These are phyloP conservation scores for Dimargaris cristalligena DNA, from an alignment of 192 early-diverging fungal species.

Conservation along the genomic window DNA sequence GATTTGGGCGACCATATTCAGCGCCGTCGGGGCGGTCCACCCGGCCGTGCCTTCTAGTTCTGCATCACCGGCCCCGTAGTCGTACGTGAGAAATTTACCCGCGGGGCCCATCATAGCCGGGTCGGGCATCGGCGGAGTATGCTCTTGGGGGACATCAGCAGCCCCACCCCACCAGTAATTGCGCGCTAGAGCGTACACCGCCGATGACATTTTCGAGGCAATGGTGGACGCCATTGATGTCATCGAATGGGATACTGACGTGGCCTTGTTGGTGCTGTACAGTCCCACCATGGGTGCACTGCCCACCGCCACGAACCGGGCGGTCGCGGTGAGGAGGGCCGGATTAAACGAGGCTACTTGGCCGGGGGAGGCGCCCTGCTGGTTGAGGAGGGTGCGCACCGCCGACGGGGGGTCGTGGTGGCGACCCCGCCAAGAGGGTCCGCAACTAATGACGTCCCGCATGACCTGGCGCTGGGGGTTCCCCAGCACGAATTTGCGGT, in stretches of 20 bases:
- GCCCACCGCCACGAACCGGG: constrained; percentile 36
- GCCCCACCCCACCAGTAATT: constrained; percentile 31
- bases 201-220: constrained; percentile 29
- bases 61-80: constrained; percentile 13
- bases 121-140: constrained; percentile 13
- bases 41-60: constrained; percentile 17
- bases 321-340: constrained; percentile 19
- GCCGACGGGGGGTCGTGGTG: constrained; percentile 4
- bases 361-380: neutral
- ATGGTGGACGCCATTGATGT: constrained; percentile 31
- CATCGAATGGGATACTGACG: constrained; percentile 30
- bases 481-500: constrained; percentile 3
- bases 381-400: neutral
- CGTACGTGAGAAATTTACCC: constrained; percentile 14
- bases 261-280: constrained; percentile 31
- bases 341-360: constrained; percentile 3
- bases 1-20: constrained; percentile 32
- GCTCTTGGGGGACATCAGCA: neutral
- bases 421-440: constrained; percentile 6
- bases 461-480: neutral
- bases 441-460: constrained; percentile 10
- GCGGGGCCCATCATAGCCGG: too few relatives aligned
- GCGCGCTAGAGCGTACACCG: constrained; percentile 53
- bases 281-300: constrained; percentile 37
- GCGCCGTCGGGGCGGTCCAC: constrained; percentile 24